Evolutionary conservation across 495 filamentous ascomycete species (phyloP).

Genomic region (Parathielavia appendiculata): DNA sequence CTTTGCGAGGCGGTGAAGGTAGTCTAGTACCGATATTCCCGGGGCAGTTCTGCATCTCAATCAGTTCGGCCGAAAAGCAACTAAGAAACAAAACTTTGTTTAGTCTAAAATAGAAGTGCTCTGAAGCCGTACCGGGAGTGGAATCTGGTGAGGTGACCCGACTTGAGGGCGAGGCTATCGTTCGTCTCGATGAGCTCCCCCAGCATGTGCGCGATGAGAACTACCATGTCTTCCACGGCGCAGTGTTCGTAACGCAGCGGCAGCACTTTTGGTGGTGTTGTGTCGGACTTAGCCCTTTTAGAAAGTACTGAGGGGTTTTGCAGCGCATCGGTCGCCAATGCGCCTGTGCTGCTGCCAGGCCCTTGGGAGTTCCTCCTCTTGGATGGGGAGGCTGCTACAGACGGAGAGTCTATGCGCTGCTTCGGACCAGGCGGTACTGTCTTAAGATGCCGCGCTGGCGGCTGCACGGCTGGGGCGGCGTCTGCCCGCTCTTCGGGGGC

Average conservation of each 20-base stretch:
- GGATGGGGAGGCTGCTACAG: constrained; percentile 37
- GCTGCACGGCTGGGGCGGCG: constrained; percentile 17
- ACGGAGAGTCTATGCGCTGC: constrained; percentile 14
- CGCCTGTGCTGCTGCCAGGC: constrained; percentile 41
- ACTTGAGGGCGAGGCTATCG: constrained; percentile 77
- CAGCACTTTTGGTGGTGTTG: constrained; percentile 56
- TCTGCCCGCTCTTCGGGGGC: constrained; percentile 18
- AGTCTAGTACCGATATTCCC: constrained; percentile 88
- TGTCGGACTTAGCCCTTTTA: constrained; percentile 45
- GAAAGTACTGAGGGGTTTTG: constrained; percentile 40
- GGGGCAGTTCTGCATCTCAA: constrained; percentile 63
- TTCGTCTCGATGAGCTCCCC: constrained; percentile 90
- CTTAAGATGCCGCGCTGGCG: constrained; percentile 14
- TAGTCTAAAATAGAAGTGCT: neutral
- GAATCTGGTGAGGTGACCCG: constrained; percentile 83
- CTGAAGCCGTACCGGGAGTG: constrained; percentile 69
- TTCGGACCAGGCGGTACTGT: constrained; percentile 9
- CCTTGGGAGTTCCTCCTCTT: constrained; percentile 46
- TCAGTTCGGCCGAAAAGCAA: constrained; percentile 19
- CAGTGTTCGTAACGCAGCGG: constrained; percentile 73
- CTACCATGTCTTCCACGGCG: constrained; percentile 74
- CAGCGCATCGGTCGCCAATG: constrained; percentile 18
- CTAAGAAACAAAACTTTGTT: too few relatives aligned
- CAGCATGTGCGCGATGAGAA: constrained; percentile 90
- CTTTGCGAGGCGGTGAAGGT: constrained; percentile 83